Evolutionary conservation across 768 basidiomycete species (phyloP), one percentile per base, ranked within the genome.

Genomic region (Galerina sulciceps): DNA sequence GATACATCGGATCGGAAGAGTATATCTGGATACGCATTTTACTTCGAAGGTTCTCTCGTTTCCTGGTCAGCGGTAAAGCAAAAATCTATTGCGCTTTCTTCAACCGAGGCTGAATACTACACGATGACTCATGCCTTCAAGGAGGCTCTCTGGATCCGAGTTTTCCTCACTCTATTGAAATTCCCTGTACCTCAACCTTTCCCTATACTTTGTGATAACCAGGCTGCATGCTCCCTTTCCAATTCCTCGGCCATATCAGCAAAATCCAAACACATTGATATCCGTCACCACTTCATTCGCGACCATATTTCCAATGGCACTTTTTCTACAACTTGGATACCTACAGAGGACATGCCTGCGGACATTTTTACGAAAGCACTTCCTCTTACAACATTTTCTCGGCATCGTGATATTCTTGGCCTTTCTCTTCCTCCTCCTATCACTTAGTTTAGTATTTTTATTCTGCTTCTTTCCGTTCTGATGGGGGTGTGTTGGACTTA

Each of bases 331-430:
- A 9, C 35, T 5, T 75, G 75, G 64, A 61, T 74, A 22, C 69
- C 74, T 2, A 75, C 76, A 0, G 37, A 48, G 0, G 64, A 76
- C 26, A 79, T 75, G 59, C 46, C 67, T 11, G 75, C 79, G 0
- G 78, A 81, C 62, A 66, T 76, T 9, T 71, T 82, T 52, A 81
- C 77, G 0, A 82, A 81, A 62, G 55, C 69, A 1, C 65, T 78
- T 5, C 18, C 48, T 20, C 43, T 20, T 18, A 15, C 57, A 45
- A 6, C 59, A 0, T 66, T 67, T 43, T 26, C 47, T 5, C 52
- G 53, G 45, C 68, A 68, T 36, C 46, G 61, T 31, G 11, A 14
- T 18, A 53, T 57, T 10, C 45, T 69, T 18, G 59, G 34, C 55
- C 45, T 26, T 20, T 20, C 36, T 5, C 31, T 22, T 40, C 17